Evolutionary conservation across 805 yeast species (phyloP), one percentile per base, ranked within the genome.

Genomic region (Metschnikowia amazonensis): DNA sequence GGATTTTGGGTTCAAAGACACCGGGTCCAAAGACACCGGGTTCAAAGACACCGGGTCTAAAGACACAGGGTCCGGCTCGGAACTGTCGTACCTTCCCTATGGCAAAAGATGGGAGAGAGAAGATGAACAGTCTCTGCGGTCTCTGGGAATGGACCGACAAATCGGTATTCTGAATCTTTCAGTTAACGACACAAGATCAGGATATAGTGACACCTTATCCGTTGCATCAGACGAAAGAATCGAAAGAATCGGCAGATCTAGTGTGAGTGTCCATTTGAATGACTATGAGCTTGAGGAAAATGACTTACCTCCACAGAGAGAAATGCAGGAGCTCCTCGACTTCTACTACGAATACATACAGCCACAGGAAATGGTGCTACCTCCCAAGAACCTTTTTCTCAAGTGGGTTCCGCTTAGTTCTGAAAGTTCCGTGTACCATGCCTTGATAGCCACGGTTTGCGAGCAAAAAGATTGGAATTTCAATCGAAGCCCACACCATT

Each of bases 401-500:
- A 45, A 50, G 25, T 47, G 57, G 28, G 42, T 61, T 9, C 52
- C 62, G 25, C 46, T 63, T 7, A 54, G 50, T 13, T 41, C 50
- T 4, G 64, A 62, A 20, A 41, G 60, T 14, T 52, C 67, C 0
- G 41, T 64, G 3, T 43, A 60, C 13, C 67, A 64, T 40, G 61
- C 64, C 9, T 47, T 64, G 2, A 51, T 64, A 25, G 55, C 65
- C 10, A 52, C 43, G 5, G 53, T 62, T 20, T 57, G 62, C 36
- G 23, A 18, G n/a, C 33, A 31, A 14, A 36, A 18, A 4, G 18
- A 20, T 10, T 37, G 52, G 37, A 43, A 36, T 1, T 33, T 51
- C 11, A 41, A 44, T 16, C 36, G 43, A n/a, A 53, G 52, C 35
- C 65, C 63, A 31, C 24, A 41, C 3, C 44, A 44, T 32, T 64